Conservation (phyloP, 306 rosid species). For the Gleditsia sinensis region DNA sequence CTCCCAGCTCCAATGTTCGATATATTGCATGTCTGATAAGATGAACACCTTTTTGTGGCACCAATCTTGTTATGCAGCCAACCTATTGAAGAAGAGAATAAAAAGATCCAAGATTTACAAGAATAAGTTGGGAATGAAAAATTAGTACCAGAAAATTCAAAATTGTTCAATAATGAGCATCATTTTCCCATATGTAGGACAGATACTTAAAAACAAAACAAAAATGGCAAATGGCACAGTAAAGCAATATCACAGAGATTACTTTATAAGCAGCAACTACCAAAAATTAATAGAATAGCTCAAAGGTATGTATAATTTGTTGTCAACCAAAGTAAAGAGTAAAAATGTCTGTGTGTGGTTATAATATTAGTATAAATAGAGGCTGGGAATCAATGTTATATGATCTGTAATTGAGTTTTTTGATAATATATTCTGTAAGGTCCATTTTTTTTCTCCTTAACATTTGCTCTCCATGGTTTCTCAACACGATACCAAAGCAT, state of each 20-base stretch:
- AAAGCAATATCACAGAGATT: slow-evolving; percentile 14
- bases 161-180: slow-evolving; percentile 21
- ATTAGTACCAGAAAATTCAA: slow-evolving; percentile 22
- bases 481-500: no score
- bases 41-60: slow-evolving; percentile 97
- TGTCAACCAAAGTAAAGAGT: neutral
- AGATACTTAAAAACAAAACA: slow-evolving; percentile 13
- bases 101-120: slow-evolving; percentile 15
- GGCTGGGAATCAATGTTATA: neutral
- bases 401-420: neutral
- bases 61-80: slow-evolving; percentile 94
- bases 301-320: neutral
- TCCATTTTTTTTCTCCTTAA: no score
- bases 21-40: slow-evolving; percentile 93
- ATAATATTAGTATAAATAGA: neutral
- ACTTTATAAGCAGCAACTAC: neutral
- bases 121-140: slow-evolving; percentile 16
- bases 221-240: slow-evolving; percentile 16
- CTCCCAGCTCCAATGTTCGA: slow-evolving; percentile 84
- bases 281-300: slow-evolving; percentile 5
- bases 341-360: neutral
- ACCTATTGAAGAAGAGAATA: slow-evolving; percentile 58
- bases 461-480: no score
- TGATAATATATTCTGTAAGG: no score
- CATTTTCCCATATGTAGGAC: neutral